Evolutionary conservation across 1,284 basidiomycete species (phyloP), one percentile per base, ranked within the genome.

Genomic region (Ganoderma leucocontextum): DNA sequence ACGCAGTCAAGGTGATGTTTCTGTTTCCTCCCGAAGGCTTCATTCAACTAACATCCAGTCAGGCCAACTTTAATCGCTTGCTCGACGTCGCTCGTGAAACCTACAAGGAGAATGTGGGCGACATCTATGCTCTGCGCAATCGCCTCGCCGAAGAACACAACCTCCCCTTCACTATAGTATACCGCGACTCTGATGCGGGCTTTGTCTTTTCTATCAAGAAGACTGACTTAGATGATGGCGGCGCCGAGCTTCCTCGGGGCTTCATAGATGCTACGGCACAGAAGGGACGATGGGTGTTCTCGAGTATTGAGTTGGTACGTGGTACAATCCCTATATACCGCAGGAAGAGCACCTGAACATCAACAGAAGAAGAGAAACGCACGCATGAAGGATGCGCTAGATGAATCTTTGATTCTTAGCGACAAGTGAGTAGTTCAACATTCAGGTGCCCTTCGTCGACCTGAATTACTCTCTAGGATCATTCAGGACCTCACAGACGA

Each of bases 81-180:
- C 89, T 99, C 13, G 96, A 98, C 72, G 94, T 98, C 4, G 97
- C 96, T 0, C 88, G 97, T 9, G 93, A 95, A 76, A 97, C 96
- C 0, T 95, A 93, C 82, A 94, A 92, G 74, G 96, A 98, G 78
- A 97, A 97, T 72, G 85, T 96, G 19, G 87, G 89, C 2, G 96
- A 98, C 75, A 95, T 97, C 60, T 89, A 90, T 70, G 85, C 89
- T 62, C 82, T 96, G 44, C 88, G 87, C 69, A 82, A 83, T 12
- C 81, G 80, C 0, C 80, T 95, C 6, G 83, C 87, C 2, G 86
- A 92, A 66, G 82, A 87, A 65, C 86, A 93, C 71, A 83, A 82
- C 2, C 79, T 96, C 1, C 89, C 91, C 0, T 76, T 95, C 19
- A 84, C 84, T 2, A 80, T 95, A 6, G 81, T 89, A 5, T 93